Evolutionary conservation across 331 rosid genomes (phyloP), one percentile per base, ranked within the genome.

Genomic region (Quercus lobata): DNA sequence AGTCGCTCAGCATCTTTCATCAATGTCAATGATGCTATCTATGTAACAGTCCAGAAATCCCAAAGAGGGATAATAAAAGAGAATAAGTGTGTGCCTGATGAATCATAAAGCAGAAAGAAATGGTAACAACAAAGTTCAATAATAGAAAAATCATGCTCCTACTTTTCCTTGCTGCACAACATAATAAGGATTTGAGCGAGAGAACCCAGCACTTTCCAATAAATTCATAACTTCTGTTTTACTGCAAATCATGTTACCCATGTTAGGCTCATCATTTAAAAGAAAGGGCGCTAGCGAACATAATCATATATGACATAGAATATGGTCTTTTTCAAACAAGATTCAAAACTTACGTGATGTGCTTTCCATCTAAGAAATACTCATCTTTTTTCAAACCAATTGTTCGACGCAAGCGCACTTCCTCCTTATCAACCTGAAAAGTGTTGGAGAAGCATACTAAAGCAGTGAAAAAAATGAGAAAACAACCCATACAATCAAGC

Each of bases 121-220:
- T 53, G 57, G 44, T 57, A 81, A 76, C 41, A 30, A 55, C 46
- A 54, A 76, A 80, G 27, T 69, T 72, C 71, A 83, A 81, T 80
- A 78, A 75, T 66, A 52, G 52, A 60, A 84, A 16, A 18, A 27
- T 53, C 78, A 49, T 53, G 49, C 69, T 62, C 70, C 37, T 88
- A 95, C 99, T 96, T 95, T 93, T 79, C 99, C 99, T 89, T 95
- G 99, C 81, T 93, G 98, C 81, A 95, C 99, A 81, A 95, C 98
- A 86, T 95, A 95, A 86, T 95, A 93, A 79, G 99, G 99, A 87
- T 95, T 95, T 83, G 99, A 93, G 74, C 99, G 96, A 82, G 99
- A 95, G 88, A 95, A 93, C 79, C 99, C 99, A 78, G 99, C 99
- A 88, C 99, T 95, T 88, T 95, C 99, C 84, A 95, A 82, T 83